Evolutionary conservation across 495 filamentous ascomycete species (phyloP).

Genomic region (Penicillium samsonianum): DNA sequence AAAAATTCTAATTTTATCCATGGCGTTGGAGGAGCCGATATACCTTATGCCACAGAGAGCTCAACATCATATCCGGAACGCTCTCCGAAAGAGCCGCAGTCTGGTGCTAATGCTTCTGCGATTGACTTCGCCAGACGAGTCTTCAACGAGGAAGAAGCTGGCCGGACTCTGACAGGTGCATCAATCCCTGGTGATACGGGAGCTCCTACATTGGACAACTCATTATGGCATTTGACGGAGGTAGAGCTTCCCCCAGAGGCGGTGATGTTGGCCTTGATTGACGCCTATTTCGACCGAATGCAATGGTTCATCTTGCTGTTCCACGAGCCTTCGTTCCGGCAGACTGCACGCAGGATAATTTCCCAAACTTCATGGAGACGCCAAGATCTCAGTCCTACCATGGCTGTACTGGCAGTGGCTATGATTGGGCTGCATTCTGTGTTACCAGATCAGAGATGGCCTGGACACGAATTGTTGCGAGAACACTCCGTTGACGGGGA

Average conservation of each 20-base stretch:
- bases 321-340: slow-evolving; percentile 20
- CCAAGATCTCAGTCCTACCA: slow-evolving; percentile 19
- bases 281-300: slow-evolving; percentile 22
- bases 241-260: slow-evolving; percentile 16
- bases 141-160: slow-evolving; percentile 13
- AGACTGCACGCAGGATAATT: slow-evolving; percentile 14
- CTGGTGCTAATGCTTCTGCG: slow-evolving; percentile 3
- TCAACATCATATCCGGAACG: background rate
- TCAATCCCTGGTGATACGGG: slow-evolving; percentile 10
- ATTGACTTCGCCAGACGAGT: slow-evolving; percentile 12
- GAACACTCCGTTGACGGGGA: slow-evolving; percentile 5
- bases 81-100: slow-evolving; percentile 8
- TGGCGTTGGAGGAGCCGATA: background rate
- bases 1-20: no score
- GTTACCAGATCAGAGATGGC: slow-evolving; percentile 20
- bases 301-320: slow-evolving; percentile 25
- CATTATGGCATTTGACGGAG: slow-evolving; percentile 18
- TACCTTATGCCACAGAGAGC: background rate
- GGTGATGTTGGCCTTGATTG: slow-evolving; percentile 21
- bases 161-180: slow-evolving; percentile 8
- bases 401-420: slow-evolving; percentile 20
- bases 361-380: slow-evolving; percentile 20
- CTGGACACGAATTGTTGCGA: slow-evolving; percentile 3
- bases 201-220: background rate
- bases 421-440: slow-evolving; percentile 21